Base-by-base conservation (phyloP, 78 protist genomes). In the slime mould (Dictyostelium discoideum) region DNA sequence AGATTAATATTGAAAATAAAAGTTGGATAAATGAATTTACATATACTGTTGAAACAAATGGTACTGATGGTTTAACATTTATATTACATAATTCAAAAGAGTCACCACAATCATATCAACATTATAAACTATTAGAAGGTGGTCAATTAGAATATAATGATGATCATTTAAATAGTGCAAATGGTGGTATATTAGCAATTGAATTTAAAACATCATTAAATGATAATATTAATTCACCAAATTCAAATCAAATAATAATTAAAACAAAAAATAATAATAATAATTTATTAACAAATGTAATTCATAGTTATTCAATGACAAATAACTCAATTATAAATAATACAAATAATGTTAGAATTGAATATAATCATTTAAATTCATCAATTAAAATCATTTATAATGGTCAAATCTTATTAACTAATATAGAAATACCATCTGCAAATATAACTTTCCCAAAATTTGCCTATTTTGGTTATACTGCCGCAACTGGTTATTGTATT, bases 401-500 rank as follows among this genome's bases (percentile, higher is more conserved):
- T 29, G 14, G 10, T 29, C 79, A 73, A 73, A 26, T 3, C 29
- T 14, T 73, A 32, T 11, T 73, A 26, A 73, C 11, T 1, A 73
- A 73, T 73, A 73, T 73, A 3, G 22, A 1, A 29, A n/a, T 73
- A 32, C 79, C 79, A 3, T 24, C 76, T 9, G 6, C 18, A 9
- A 26, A 3, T 5, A 10, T 13, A 10, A 32, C 0, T 32, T 32
- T 32, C 37, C 24, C 37, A 73, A 24, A 73, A 14, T 5, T 10
- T 26, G 37, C n/a, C 37, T 29, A 73, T 29, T 26, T 73, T 9
- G 79, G 79, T 7, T 73, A 26, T 18, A 73, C 79, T 29, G 79
- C 79, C 20, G 79, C 79, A 32, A 73, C 79, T 7, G 79, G 79
- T 29, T 73, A 73, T 32, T 73, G 79, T 73, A 73, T 73, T 73